phyloP scores from a whole-genome alignment of 2,329 filamentous ascomycete genomes.

The Acrodontium crateriforme region DNA sequence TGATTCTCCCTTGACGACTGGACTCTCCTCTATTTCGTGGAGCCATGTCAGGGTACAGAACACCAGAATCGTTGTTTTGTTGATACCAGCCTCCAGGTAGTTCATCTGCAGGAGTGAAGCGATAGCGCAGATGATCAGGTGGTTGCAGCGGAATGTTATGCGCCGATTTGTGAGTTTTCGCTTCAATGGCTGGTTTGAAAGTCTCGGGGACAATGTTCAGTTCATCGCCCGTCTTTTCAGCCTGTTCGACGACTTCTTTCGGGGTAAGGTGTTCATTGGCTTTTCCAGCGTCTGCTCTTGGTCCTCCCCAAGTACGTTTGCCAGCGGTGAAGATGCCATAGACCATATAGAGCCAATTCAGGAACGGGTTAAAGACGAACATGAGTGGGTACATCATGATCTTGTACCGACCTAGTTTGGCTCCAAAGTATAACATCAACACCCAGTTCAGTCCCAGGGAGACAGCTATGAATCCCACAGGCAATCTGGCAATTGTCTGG shows the following conservation, averaged over 20 bases:
- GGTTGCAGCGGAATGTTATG: conserved; percentile 50
- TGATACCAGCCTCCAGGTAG: conserved; percentile 56
- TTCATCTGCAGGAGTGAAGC: conserved; percentile 59
- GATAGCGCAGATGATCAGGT: conserved; percentile 59
- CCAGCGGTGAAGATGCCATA: conserved; percentile 93
- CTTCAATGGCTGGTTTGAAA: conserved; percentile 48
- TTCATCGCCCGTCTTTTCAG: conserved; percentile 68
- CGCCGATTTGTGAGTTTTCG: conserved; percentile 27
- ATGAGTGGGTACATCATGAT: conserved; percentile 90
- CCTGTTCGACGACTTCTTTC: conserved; percentile 70
- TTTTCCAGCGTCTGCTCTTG: conserved; percentile 72
- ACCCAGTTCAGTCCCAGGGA: conserved; percentile 88
- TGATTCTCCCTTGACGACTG: conserved; percentile 10
- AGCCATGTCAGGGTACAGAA: conserved; percentile 39
- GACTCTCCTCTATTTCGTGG: conserved; percentile 23
- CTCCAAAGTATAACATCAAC: conserved; percentile 91
- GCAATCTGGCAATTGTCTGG: conserved; percentile 62
- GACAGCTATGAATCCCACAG: conserved; percentile 84
- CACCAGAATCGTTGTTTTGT: conserved; percentile 53
- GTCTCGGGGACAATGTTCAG: conserved; percentile 81
- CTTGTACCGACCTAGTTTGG: conserved; percentile 77
- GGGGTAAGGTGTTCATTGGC: conserved; percentile 65
- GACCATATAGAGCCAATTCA: conserved; percentile 98
- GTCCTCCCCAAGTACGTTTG: conserved; percentile 90
- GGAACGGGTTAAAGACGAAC: conserved; percentile 90